These are phyloP conservation scores for Cicer bijugum DNA, from an alignment of 306 rosid species.

Conservation along the genomic window DNA sequence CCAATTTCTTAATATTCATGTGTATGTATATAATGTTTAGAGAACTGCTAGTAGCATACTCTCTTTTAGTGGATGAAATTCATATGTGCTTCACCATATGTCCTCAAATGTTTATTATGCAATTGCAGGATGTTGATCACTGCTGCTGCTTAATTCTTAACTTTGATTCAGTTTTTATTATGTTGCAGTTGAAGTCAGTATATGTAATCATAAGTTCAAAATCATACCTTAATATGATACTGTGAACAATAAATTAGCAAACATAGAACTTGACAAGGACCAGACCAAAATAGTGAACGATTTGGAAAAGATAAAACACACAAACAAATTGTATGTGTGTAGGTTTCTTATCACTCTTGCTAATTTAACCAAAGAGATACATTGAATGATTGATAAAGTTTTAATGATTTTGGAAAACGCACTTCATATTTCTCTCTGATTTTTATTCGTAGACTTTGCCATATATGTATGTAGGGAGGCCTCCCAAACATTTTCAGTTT, in stretches of 20 bases:
- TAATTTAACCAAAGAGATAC: background rate
- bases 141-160: constrained; percentile 14
- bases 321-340: constrained; percentile 8
- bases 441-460: background rate
- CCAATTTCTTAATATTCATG: background rate
- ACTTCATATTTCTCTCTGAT: constrained; percentile 7
- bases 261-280: background rate
- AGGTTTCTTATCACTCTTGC: background rate
- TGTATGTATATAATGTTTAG: background rate
- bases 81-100: background rate
- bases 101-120: background rate
- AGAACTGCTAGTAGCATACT: background rate
- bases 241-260: background rate
- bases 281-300: background rate
- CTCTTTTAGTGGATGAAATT: background rate
- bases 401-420: constrained; percentile 3
- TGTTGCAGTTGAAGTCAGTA: constrained; percentile 4
- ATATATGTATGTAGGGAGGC: background rate
- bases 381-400: constrained; percentile 11
- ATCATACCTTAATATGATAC: background rate
- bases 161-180: constrained; percentile 2
- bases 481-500: background rate
- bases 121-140: constrained; percentile 6
- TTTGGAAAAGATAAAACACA: background rate
- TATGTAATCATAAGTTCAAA: constrained; percentile 30